Base-by-base conservation (phyloP, 345 rosid species). In the Euclidium syriacum region DNA sequence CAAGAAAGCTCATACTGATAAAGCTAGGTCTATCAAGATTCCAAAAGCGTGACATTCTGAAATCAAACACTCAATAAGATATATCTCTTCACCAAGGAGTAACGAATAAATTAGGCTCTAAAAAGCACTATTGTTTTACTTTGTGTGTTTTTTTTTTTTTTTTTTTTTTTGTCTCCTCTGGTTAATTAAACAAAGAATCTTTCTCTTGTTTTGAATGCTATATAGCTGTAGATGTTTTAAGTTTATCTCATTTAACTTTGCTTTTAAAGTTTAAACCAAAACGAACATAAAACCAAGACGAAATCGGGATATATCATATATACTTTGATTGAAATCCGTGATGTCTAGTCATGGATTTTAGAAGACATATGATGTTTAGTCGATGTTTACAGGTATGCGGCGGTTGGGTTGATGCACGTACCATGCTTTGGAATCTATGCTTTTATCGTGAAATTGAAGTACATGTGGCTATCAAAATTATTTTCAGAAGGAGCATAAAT, bases 381-480 rank as follows among this genome's bases (percentile, higher is more conserved):
- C 2, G 35, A 33, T 51, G 17, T 29, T n/a, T 65, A 41, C 72
- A 80, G 90, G 86, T 79, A 85, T 71, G 64, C 76, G n/a, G 33
- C 74, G 14, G 44, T 85, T 57, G 92, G 79, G 3, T 52, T 77
- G 27, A 65, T 82, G 84, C 88, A 82, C 18, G 4, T 81, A 16
- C 88, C 90, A 17, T 84, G 88, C 74, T 84, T 82, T 27, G 80
- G 79, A 44, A 36, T 78, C 25, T 88, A 80, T 74, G 77, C 70
- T 29, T 54, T 84, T 40, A 47, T 82, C 3, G 65, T 78, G 41
- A 82, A 74, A 57, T 30, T 65, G 48, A 88, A 85, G 50, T 74
- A 79, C 53, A 0, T 44, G 24, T 70, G 81, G 59, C 52, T 85
- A 41, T 73, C 88, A 22, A 83, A 70, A 71, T 73, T 71, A 74